A percentile compares a stretch with the other conserved stretches of the same genome.
Evolutionary conservation across 768 basidiomycete species (phyloP).

Genomic region (Lentinula boryana): DNA sequence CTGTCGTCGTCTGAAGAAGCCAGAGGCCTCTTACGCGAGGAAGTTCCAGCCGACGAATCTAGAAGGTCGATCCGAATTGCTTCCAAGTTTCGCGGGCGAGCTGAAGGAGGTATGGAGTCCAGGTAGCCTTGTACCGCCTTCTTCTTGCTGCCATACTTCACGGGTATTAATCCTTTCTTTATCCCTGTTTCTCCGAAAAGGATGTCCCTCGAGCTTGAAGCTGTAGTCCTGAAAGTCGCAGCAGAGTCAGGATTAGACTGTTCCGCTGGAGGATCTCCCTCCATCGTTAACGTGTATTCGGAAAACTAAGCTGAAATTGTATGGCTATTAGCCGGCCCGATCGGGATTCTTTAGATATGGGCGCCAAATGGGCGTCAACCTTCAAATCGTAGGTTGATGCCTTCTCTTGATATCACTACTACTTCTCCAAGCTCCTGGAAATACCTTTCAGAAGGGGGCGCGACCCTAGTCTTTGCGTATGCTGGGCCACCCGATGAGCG

Average conservation of each 20-base stretch:
- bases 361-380: too few species aligned
- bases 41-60: neutral
- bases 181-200: neutral
- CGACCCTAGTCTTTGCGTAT: slow-evolving; percentile 86
- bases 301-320: too few species aligned
- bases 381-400: neutral
- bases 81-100: neutral
- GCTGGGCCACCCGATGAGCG: slow-evolving; percentile 42
- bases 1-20: neutral
- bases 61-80: neutral
- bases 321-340: too few species aligned
- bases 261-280: neutral
- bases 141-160: slow-evolving; percentile 2
- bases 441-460: slow-evolving; percentile 91
- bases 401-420: neutral
- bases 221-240: neutral
- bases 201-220: neutral
- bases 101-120: neutral
- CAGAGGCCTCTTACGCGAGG: neutral
- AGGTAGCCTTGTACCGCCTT: neutral
- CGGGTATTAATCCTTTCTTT: neutral
- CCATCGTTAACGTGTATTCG: neutral
- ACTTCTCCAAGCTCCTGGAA: slow-evolving; percentile 56
- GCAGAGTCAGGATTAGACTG: neutral
- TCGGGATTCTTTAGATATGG: too few species aligned